Conservation (phyloP, 2,329 filamentous ascomycete genomes). For the Alternaria sp. region DNA sequence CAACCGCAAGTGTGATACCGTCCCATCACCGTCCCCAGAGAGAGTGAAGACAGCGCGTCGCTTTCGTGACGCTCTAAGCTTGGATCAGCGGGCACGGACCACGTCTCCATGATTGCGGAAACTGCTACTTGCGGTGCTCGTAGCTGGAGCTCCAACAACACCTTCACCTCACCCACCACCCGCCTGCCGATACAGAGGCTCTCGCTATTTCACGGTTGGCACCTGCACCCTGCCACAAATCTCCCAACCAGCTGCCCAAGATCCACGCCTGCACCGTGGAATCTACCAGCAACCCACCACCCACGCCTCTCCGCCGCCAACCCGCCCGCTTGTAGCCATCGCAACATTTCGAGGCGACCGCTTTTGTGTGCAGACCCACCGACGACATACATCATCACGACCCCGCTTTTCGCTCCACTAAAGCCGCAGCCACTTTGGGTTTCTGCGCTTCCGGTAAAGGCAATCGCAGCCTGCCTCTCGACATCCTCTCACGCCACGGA, state of each 20-base stretch:
- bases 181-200: conserved; percentile 15
- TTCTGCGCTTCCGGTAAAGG: conserved; percentile 14
- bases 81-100: conserved; percentile 14
- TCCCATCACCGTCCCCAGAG: background rate
- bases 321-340: conserved; percentile 11
- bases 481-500: conserved; percentile 4
- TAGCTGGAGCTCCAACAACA: conserved; percentile 22
- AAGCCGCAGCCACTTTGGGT: background rate
- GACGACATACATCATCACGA: background rate
- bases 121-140: conserved; percentile 19
- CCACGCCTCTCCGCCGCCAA: conserved; percentile 23
- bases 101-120: conserved; percentile 25
- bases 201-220: conserved; percentile 12
- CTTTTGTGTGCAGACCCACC: background rate
- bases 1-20: background rate
- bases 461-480: conserved; percentile 14
- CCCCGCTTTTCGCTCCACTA: conserved; percentile 10
- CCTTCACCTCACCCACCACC: conserved; percentile 23
- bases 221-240: conserved; percentile 12
- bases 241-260: conserved; percentile 21
- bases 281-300: conserved; percentile 22
- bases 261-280: conserved; percentile 48
- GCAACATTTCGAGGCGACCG: conserved; percentile 3
- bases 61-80: conserved; percentile 19
- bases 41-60: conserved; percentile 10